Base-by-base conservation (phyloP, 805 yeast species). In the Lachancea sp. region DNA sequence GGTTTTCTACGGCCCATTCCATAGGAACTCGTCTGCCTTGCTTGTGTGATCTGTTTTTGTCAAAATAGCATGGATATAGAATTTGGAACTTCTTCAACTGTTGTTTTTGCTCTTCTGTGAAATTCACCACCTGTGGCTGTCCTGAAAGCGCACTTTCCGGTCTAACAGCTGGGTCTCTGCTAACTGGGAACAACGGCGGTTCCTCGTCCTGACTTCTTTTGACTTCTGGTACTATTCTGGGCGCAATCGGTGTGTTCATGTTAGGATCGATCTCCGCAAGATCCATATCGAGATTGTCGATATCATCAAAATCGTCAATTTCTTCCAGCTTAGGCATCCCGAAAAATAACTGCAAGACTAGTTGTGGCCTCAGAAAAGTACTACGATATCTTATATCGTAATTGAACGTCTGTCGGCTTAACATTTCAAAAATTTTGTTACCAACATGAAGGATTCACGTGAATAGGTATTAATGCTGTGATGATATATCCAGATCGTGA, bases 241-340 rank as follows among this genome's bases (percentile, higher is more conserved):
- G 87, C 1, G 89, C 89, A 17, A 82, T 64, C 6, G 90, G 84
- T 0, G 90, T 80, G 30, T 61, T 71, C 47, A 83, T 64, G 29
- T 64, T 61, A 18, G 81, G 88, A 62, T 88, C 97, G 48, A 87
- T 83, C 66, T 90, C 94, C 3, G 95, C 94, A 20, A 89, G 69
- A 63, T 89, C 96, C 84, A 86, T 82, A 54, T 90, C 96, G 78
- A 87, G 70, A 66, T 88, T 80, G 57, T 89, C 97, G 64, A 90
- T 78, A 52, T 82, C 89, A 48, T 85, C 94, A 55, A 78, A 83
- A 58, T 82, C 88, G 42, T 68, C 70, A 43, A 83, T 78, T 51
- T 83, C 89, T 59, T 83, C 94, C 41, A 83, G 60, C 24, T 67
- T 69, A 9, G 94, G 92, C 80, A 78, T 79, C 32, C 56, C 64